Evolutionary conservation across 192 early-diverging fungal genomes (phyloP).

Genomic region (Spizellomyces punctatus): DNA sequence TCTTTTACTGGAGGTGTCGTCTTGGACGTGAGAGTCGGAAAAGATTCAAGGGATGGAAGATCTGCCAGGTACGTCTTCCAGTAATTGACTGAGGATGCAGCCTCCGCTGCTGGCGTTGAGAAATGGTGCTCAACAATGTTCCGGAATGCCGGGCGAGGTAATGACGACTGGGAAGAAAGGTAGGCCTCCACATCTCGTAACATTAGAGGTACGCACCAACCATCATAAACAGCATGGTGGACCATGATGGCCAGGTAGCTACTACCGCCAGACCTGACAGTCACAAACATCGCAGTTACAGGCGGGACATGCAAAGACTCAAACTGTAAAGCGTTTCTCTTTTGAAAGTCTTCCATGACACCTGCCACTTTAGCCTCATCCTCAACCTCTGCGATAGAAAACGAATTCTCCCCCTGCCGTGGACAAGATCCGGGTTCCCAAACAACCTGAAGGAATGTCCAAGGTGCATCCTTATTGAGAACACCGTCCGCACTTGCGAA

Average conservation of each 20-base stretch:
- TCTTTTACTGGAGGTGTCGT: not conserved
- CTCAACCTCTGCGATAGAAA: not conserved
- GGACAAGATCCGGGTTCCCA: not conserved
- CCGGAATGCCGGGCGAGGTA: not conserved
- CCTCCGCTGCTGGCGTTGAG: not conserved
- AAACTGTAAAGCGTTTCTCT: not conserved
- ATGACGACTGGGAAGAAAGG: not conserved
- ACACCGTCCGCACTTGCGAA: slow-evolving; percentile 4
- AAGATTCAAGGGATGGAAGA: not conserved
- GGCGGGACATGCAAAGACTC: not conserved
- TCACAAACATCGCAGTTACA: not conserved
- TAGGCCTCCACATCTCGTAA: slow-evolving; percentile 1
- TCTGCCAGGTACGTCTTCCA: slow-evolving; percentile 1
- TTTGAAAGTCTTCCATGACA: not conserved
- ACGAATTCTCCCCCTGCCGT: not conserved
- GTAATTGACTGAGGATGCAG: not conserved
- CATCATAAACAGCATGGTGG: slow-evolving; percentile 25
- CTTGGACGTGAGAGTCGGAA: not conserved
- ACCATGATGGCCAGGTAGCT: slow-evolving; percentile 10
- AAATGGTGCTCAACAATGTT: not conserved
- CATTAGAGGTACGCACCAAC: slow-evolving; percentile 25
- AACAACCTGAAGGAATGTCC: not conserved
- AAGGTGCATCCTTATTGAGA: not conserved
- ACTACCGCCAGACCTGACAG: not conserved
- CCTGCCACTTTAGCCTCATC: not conserved